phyloP scores from a whole-genome alignment of 495 filamentous ascomycete species.

The Penicillium bovifimosum region DNA sequence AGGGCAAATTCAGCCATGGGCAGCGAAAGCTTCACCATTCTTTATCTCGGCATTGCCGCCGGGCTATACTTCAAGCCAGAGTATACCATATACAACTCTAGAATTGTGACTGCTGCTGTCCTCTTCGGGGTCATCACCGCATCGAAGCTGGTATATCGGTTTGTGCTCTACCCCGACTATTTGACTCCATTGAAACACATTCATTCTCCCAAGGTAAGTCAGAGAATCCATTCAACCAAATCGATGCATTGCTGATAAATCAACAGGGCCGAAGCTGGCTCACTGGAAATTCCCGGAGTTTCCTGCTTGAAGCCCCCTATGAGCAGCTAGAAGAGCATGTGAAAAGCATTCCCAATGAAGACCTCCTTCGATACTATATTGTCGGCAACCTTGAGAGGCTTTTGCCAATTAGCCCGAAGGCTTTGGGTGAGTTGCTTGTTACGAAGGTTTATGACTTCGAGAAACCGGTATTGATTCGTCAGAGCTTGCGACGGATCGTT shows the following conservation, averaged over 20 bases:
- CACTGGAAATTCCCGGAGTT: slow-evolving; percentile 25
- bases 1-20: slow-evolving; percentile 12
- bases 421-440: slow-evolving; percentile 58
- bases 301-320: slow-evolving; percentile 45
- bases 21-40: slow-evolving; percentile 12
- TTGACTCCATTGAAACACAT: slow-evolving; percentile 67
- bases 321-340: slow-evolving; percentile 56
- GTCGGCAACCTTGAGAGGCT: slow-evolving; percentile 68
- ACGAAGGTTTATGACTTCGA: slow-evolving; percentile 72
- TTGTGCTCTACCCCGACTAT: slow-evolving; percentile 63
- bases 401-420: slow-evolving; percentile 59
- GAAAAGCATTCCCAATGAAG: slow-evolving; percentile 67
- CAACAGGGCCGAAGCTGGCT: slow-evolving; percentile 33
- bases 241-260: not conserved
- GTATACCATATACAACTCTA: slow-evolving; percentile 30
- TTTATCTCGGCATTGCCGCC: slow-evolving; percentile 25
- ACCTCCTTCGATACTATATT: slow-evolving; percentile 66
- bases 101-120: slow-evolving; percentile 16
- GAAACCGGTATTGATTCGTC: slow-evolving; percentile 58
- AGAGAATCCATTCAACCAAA: not conserved
- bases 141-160: slow-evolving; percentile 39
- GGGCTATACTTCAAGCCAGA: slow-evolving; percentile 26
- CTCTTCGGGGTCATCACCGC: slow-evolving; percentile 20
- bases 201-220: slow-evolving; percentile 52
- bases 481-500: slow-evolving; percentile 56